Conservation (phyloP, 805 yeast genomes). For the Hanseniaspora guilliermondii region DNA sequence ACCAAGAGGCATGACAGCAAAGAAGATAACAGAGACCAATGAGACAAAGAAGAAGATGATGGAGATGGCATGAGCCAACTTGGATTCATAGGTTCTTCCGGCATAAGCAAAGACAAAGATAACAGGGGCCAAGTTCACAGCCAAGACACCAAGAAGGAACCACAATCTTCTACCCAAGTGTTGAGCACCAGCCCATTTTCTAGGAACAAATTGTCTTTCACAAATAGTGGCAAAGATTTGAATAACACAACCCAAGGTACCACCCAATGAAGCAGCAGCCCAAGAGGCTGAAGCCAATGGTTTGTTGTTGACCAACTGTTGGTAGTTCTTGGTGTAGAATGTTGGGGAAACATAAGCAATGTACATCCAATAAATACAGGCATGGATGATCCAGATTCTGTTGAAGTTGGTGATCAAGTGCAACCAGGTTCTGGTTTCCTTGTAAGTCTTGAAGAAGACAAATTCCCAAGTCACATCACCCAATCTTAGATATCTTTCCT, state of each 20-base stretch:
- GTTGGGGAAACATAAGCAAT: slow-evolving; percentile 86
- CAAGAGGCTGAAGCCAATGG: slow-evolving; percentile 86
- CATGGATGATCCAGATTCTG: slow-evolving; percentile 95
- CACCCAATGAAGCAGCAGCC: slow-evolving; percentile 90
- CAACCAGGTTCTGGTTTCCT: slow-evolving; percentile 94
- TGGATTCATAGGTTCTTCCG: slow-evolving; percentile 51
- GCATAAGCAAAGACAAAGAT: slow-evolving; percentile 76
- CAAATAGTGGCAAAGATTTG: slow-evolving; percentile 78
- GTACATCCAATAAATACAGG: slow-evolving; percentile 87
- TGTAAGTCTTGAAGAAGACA: slow-evolving; percentile 90
- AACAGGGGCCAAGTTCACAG: slow-evolving; percentile 70
- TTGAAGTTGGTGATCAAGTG: slow-evolving; percentile 89
- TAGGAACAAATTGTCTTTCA: slow-evolving; percentile 94
- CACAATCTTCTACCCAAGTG: slow-evolving; percentile 78
- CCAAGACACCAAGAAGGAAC: slow-evolving; percentile 55
- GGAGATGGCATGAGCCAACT: slow-evolving; percentile 63
- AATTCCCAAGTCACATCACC: slow-evolving; percentile 89
- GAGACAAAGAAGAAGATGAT: slow-evolving; percentile 85
- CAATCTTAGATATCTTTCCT: slow-evolving; percentile 76
- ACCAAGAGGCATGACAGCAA: slow-evolving; percentile 91
- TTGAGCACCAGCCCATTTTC: slow-evolving; percentile 99
- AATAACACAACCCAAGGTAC: slow-evolving; percentile 68
- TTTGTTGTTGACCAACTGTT: slow-evolving; percentile 67
- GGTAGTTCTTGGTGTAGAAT: slow-evolving; percentile 74
- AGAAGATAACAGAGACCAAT: slow-evolving; percentile 68